Evolutionary conservation across 768 basidiomycete species (phyloP), one percentile per base, ranked within the genome.

Genomic region (Phaffia australis): DNA sequence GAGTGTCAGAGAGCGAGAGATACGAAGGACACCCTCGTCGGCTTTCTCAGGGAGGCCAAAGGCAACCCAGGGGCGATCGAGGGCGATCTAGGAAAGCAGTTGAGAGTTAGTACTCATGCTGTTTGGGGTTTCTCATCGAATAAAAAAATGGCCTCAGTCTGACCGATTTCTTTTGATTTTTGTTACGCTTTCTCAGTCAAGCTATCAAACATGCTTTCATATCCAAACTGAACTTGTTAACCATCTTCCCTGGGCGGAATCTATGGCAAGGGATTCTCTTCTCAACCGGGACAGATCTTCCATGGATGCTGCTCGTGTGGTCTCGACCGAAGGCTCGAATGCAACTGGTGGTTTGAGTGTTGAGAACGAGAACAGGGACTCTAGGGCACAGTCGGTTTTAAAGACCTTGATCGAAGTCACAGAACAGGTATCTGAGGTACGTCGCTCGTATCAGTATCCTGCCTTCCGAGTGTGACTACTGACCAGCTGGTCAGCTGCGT

Each of bases 191-290:
- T 50, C 58, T 49, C 49, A 59, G 15, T 60, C 58, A 9, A 56
- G n/a, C 21, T 68, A 68, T 56, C 60, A 68, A 23, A 15, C 54
- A 4, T 60, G 59, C 60, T 62, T 68, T 23, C 35, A 56, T 32
- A 50, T 63, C 32, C 51, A 68, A 32, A 62, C 60, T 35, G 61
- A 62, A 27, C 60, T 68, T 32, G 60, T 68, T 49, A 51, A 58
- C 30, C 66, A 68, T 25, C 66, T 42, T n/a, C 66, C 66, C 15
- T 68, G 66, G 66, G 66, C 66, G 14, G 66, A 68, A 42, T 62
- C 60, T 21, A 62, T 52, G 27, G 66, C 66, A 56, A 48, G 27
- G 8, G 48, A 68, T 21, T 68, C 66, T 6, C 66, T 68, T 32
- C 54, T 68, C 30, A n/a, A 27, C 18, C 50, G 16, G 23, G 16